These are phyloP conservation scores for Turritis glabra DNA, from an alignment of 345 rosid genomes.

Conservation along the genomic window DNA sequence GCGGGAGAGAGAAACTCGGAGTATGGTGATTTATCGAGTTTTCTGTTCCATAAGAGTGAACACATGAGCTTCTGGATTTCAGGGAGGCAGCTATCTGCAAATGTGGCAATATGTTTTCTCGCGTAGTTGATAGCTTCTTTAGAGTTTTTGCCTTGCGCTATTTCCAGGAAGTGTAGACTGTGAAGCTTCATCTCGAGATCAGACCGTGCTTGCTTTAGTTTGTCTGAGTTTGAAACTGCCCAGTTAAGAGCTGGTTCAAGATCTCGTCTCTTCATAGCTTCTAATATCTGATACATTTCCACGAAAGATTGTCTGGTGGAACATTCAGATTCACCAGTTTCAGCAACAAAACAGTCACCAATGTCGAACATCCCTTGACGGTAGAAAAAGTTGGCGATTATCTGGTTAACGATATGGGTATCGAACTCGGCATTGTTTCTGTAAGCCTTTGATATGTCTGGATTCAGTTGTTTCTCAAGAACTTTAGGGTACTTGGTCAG, in stretches of 20 bases:
- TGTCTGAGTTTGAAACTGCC: conserved; percentile 55
- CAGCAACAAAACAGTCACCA: conserved; percentile 64
- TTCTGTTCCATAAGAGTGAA: conserved; percentile 61
- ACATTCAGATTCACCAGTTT: conserved; percentile 51
- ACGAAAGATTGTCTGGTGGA: conserved; percentile 47
- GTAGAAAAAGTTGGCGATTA: conserved; percentile 65
- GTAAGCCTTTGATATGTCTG: conserved; percentile 70
- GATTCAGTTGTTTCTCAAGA: conserved; percentile 59
- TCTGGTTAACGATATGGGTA: conserved; percentile 52
- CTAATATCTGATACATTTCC: conserved; percentile 64
- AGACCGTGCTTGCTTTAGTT: conserved; percentile 58
- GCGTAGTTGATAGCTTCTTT: conserved; percentile 64
- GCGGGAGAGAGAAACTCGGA: conserved; percentile 50
- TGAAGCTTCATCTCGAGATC: conserved; percentile 70
- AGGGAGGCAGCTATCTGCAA: conserved; percentile 42
- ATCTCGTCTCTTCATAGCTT: conserved; percentile 56
- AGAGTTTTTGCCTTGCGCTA: conserved; percentile 45
- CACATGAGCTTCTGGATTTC: conserved; percentile 66
- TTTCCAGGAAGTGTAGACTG: conserved; percentile 61
- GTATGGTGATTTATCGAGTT: conserved; percentile 57
- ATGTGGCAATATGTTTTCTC: conserved; percentile 47
- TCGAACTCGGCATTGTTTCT: conserved; percentile 59
- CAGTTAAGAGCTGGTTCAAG: conserved; percentile 65
- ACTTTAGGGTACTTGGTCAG: conserved; percentile 61
- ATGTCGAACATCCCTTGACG: conserved; percentile 65